phyloP scores from a whole-genome alignment of 345 rosid species.

The Cardamine chenopodiifolia region DNA sequence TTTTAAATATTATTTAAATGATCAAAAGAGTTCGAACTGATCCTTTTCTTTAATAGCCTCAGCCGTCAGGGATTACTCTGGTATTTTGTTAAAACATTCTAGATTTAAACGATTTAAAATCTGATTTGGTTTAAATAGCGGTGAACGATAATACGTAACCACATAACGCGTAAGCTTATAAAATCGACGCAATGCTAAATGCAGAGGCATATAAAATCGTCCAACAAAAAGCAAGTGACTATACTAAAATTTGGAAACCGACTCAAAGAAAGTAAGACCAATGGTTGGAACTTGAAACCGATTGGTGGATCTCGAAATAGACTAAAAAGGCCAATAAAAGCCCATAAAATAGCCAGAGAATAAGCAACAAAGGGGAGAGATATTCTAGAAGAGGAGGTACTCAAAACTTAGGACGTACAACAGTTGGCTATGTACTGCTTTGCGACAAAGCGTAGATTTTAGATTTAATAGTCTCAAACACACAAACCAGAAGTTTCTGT shows the following conservation, averaged over 20 bases:
- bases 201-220: not conserved
- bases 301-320: not conserved
- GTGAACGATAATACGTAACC: not conserved
- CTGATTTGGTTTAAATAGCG: not conserved
- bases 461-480: constrained; percentile 5
- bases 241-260: not conserved
- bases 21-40: not conserved
- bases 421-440: constrained; percentile 36
- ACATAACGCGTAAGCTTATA: not conserved
- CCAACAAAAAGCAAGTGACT: constrained; percentile 18
- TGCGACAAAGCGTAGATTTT: constrained; percentile 41
- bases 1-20: no score
- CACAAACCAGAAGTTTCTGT: constrained; percentile 23
- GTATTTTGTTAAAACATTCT: not conserved
- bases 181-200: no score
- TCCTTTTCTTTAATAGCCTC: not conserved
- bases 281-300: constrained; percentile 1
- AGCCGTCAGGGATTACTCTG: not conserved
- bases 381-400: constrained; percentile 46
- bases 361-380: no score
- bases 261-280: not conserved
- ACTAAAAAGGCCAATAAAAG: constrained; percentile 19
- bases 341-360: constrained; percentile 8
- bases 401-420: constrained; percentile 44
- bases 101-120: not conserved